phyloP scores from a whole-genome alignment of 2,329 filamentous ascomycete species.

The Trichoderma polysporum region DNA sequence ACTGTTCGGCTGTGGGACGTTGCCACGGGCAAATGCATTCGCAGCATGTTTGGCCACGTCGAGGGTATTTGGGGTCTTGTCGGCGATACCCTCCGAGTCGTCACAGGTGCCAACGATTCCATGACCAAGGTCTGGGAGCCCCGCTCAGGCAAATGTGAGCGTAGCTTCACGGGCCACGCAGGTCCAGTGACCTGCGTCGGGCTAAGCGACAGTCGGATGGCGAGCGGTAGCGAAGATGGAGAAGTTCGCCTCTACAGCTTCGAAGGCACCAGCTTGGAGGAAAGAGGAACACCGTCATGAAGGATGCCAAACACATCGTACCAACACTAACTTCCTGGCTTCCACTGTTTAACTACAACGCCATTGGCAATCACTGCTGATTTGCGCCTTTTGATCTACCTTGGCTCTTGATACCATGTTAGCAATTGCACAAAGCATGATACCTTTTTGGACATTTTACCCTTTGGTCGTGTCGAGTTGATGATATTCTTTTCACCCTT shows the following conservation, averaged over 20 bases:
- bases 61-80: constrained; percentile 94
- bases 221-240: constrained; percentile 89
- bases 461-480: neutral
- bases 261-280: constrained; percentile 51
- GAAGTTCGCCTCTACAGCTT: constrained; percentile 86
- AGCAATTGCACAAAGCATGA: neutral
- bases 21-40: constrained; percentile 74
- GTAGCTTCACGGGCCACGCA: constrained; percentile 86
- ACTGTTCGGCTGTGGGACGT: constrained; percentile 94
- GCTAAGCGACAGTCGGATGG: constrained; percentile 83
- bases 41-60: constrained; percentile 94
- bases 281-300: constrained; percentile 52
- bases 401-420: neutral
- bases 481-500: neutral
- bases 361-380: neutral
- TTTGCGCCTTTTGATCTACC: neutral
- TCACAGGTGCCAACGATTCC: constrained; percentile 87
- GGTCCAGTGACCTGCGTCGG: constrained; percentile 93
- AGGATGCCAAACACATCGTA: neutral
- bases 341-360: neutral
- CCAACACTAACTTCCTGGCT: neutral
- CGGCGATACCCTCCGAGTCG: constrained; percentile 82
- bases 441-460: neutral
- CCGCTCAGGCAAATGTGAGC: constrained; percentile 83
- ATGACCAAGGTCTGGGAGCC: constrained; percentile 96